Percentiles rank a stretch among this genome's conserved stretches.
phyloP scores from a whole-genome alignment of 2,329 filamentous ascomycete species.

The Eutypella sp. region DNA sequence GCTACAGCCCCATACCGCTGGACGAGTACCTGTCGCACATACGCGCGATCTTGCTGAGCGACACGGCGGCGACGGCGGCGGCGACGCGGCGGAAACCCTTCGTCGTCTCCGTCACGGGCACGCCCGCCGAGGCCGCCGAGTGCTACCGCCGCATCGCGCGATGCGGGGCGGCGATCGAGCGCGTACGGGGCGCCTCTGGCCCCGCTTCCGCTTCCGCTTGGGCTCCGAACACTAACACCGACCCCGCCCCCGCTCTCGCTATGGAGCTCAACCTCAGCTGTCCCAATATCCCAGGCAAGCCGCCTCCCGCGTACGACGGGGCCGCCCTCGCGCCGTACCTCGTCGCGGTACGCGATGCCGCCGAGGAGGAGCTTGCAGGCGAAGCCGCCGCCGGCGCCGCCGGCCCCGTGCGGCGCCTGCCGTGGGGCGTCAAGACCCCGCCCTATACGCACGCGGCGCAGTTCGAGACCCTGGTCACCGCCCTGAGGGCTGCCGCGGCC shows the following conservation, averaged over 20 bases:
- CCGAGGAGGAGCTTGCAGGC: neutral
- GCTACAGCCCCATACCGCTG: constrained; percentile 64
- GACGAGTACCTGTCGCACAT: constrained; percentile 55
- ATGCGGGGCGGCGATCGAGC: too few relatives aligned
- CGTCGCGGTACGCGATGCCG: constrained; percentile 31
- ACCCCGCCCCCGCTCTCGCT: constrained; percentile 43
- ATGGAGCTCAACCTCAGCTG: constrained; percentile 77
- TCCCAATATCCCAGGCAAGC: constrained; percentile 64
- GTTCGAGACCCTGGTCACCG: constrained; percentile 51
- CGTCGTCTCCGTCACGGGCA: constrained; percentile 67
- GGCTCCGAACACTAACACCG: constrained; percentile 1
- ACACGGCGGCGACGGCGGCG: constrained; percentile 4
- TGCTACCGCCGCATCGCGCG: constrained; percentile 49
- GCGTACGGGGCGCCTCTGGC: too few relatives aligned
- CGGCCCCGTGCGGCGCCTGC: constrained; percentile 53
- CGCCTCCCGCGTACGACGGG: constrained; percentile 66
- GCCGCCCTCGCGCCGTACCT: constrained; percentile 52
- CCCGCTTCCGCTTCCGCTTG: too few relatives aligned
- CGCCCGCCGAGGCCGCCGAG: constrained; percentile 47
- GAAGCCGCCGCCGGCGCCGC: neutral
- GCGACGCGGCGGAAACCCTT: constrained; percentile 46
- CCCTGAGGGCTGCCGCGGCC: constrained; percentile 36
- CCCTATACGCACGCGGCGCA: constrained; percentile 69
- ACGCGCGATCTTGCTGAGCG: constrained; percentile 38
- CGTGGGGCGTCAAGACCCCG: constrained; percentile 66